Conservation (phyloP, 2,329 filamentous ascomycete species). For the Ophiostoma perfectum region DNA sequence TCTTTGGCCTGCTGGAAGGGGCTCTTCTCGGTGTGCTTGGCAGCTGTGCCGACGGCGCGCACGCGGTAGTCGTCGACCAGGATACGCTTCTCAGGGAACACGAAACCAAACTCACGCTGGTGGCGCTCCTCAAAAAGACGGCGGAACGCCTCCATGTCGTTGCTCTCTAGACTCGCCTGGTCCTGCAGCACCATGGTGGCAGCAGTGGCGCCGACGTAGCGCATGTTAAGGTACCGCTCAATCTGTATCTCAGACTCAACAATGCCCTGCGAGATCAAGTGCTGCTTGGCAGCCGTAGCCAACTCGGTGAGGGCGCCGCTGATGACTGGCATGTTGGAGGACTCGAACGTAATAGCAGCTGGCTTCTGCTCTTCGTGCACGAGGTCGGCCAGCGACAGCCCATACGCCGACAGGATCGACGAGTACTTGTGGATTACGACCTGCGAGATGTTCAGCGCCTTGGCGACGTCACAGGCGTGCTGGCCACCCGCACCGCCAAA, state of each 20-base stretch:
- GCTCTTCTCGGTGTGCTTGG: constrained; percentile 46
- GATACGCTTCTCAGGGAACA: constrained; percentile 69
- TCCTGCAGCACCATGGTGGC: constrained; percentile 74
- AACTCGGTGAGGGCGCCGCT: constrained; percentile 48
- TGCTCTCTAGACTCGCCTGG: constrained; percentile 32
- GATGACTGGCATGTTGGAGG: constrained; percentile 35
- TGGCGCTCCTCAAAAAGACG: constrained; percentile 81
- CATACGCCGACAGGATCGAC: constrained; percentile 82
- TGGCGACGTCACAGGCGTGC: constrained; percentile 80
- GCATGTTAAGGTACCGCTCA: constrained; percentile 62
- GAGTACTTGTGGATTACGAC: constrained; percentile 83
- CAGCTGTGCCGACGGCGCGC: constrained; percentile 66
- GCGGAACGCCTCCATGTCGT: constrained; percentile 73
- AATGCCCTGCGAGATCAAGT: constrained; percentile 73
- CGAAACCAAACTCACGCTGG: constrained; percentile 88
- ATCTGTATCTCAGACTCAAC: constrained; percentile 29
- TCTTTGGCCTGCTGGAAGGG: constrained; percentile 50
- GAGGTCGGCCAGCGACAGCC: constrained; percentile 86
- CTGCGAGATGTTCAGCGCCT: constrained; percentile 74
- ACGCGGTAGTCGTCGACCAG: constrained; percentile 87
- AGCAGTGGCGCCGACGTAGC: constrained; percentile 84
- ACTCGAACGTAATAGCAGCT: constrained; percentile 55
- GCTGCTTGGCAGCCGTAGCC: constrained; percentile 63
- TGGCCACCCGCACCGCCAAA: constrained; percentile 91
- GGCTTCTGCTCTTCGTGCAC: constrained; percentile 85